Conservation (phyloP, 2,329 filamentous ascomycete species). For the Eurotiales sp. region DNA sequence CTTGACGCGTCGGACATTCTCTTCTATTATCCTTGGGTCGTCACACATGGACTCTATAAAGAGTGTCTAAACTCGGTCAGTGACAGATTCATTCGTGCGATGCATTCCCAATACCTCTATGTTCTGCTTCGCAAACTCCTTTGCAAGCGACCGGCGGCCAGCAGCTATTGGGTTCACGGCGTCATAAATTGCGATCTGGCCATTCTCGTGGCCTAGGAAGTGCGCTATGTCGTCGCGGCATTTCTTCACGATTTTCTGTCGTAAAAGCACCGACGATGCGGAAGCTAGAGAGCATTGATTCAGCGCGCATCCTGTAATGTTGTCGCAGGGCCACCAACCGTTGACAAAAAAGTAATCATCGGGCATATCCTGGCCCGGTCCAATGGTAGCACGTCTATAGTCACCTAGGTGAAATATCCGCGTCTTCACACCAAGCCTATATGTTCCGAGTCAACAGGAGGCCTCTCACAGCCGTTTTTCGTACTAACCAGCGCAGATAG, state of each 20-base stretch:
- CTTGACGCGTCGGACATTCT: slow-evolving; percentile 96
- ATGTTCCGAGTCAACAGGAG: not conserved
- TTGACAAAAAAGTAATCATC: slow-evolving; percentile 98
- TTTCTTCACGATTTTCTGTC: slow-evolving; percentile 96
- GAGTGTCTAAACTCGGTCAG: slow-evolving; percentile 61
- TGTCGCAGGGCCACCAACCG: slow-evolving; percentile 40
- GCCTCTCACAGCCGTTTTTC: not conserved
- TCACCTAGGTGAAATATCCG: slow-evolving; percentile 96
- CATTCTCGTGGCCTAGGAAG: slow-evolving; percentile 95
- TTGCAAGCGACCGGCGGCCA: slow-evolving; percentile 78
- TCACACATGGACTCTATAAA: slow-evolving; percentile 97
- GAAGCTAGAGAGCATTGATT: slow-evolving; percentile 51
- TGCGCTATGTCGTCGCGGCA: slow-evolving; percentile 96
- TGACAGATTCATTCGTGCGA: not conserved
- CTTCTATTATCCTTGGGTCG: slow-evolving; percentile 87
- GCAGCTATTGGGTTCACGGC: slow-evolving; percentile 88
- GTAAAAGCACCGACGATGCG: slow-evolving; percentile 82
- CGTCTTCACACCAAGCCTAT: slow-evolving; percentile 91
- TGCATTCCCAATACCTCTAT: slow-evolving; percentile 61
- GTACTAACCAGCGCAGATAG: slow-evolving; percentile 77
- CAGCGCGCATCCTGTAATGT: not conserved
- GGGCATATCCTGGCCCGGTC: slow-evolving; percentile 76
- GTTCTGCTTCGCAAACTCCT: slow-evolving; percentile 96
- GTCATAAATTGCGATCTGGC: slow-evolving; percentile 97
- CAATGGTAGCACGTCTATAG: slow-evolving; percentile 88